Evolutionary conservation across 2,329 filamentous ascomycete species (phyloP).

Genomic region (Plectosphaerella plurivora): DNA sequence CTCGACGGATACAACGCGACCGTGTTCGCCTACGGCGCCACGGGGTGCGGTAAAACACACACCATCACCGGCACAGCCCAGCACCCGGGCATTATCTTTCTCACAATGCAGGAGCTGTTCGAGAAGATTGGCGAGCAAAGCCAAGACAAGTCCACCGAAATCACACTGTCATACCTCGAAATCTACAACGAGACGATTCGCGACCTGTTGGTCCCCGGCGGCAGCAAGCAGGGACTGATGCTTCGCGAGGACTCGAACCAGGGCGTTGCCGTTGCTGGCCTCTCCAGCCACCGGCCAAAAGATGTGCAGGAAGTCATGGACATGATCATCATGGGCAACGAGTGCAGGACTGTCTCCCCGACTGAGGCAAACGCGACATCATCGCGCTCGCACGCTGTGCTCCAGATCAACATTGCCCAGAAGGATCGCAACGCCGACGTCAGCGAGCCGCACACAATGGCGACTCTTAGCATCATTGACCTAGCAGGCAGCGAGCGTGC

Average conservation of each 20-base stretch:
- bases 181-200: slow-evolving; percentile 99
- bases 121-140: slow-evolving; percentile 87
- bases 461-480: slow-evolving; percentile 96
- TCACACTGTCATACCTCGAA: slow-evolving; percentile 91
- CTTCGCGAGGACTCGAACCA: slow-evolving; percentile 93
- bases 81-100: slow-evolving; percentile 94
- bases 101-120: slow-evolving; percentile 98
- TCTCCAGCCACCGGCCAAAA: slow-evolving; percentile 86
- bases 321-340: slow-evolving; percentile 94
- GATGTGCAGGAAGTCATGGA: slow-evolving; percentile 98
- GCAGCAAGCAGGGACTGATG: slow-evolving; percentile 80
- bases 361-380: slow-evolving; percentile 97
- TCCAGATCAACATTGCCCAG: slow-evolving; percentile 94
- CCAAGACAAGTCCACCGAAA: slow-evolving; percentile 81
- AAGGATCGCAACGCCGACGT: slow-evolving; percentile 91
- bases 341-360: slow-evolving; percentile 90
- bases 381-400: slow-evolving; percentile 91
- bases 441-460: slow-evolving; percentile 96
- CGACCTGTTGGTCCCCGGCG: slow-evolving; percentile 82
- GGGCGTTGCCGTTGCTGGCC: slow-evolving; percentile 81
- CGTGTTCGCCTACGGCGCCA: slow-evolving; percentile 96
- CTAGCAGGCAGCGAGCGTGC: slow-evolving; percentile 93
- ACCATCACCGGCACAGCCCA: slow-evolving; percentile 91
- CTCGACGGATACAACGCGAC: slow-evolving; percentile 98
- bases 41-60: slow-evolving; percentile 96